Base-by-base conservation (phyloP, 2,329 filamentous ascomycete genomes). In the Remersonia thermophila region DNA sequence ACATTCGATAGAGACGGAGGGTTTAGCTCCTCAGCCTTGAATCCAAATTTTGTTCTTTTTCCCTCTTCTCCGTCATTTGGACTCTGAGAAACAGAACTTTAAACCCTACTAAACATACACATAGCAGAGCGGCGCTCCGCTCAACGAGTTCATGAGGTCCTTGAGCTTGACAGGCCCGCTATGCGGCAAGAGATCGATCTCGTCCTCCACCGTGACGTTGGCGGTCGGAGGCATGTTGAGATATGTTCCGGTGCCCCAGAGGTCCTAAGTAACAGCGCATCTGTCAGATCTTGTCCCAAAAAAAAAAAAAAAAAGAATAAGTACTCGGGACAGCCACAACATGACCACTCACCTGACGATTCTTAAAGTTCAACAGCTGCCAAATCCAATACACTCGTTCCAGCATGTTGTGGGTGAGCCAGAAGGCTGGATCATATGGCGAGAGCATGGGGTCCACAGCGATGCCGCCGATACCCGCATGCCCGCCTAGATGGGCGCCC, bases 121-220 rank as follows among this genome's bases (percentile, higher is more conserved):
- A 42, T 66, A 67, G 37, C 64, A 67, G 33, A 65, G 57, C 4
- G 60, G 60, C 7, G 48, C 41, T 20, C 56, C 60, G 10, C 51
- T 57, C 4, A 56, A 47, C 0, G 62, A 66, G 37, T 57, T 59
- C 43, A 65, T 56, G 26, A 62, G 43, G 33, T 59, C 44, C 32
- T 49, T 44, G 35, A 59, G 60, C 23, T 51, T 49, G 5, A 59
- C 45, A 4, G 50, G 38, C 37, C 58, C 55, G 8, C 58, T 54
- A 11, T 67, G 41, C 1, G 47, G 48, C 1, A 51, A 51, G n/a
- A 61, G 27, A 26, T 55, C 46, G 14, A 62, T 39, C 1, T 45
- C 31, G 37, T 65, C 61, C 14, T 61, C 54, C 3, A 67, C 52
- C 2, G 58, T 63, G 2, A 59, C 60, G 38, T 66, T 59, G 10